These are phyloP conservation scores for Phialophora expanda DNA, from an alignment of 2,329 filamentous ascomycete genomes.

Conservation along the genomic window DNA sequence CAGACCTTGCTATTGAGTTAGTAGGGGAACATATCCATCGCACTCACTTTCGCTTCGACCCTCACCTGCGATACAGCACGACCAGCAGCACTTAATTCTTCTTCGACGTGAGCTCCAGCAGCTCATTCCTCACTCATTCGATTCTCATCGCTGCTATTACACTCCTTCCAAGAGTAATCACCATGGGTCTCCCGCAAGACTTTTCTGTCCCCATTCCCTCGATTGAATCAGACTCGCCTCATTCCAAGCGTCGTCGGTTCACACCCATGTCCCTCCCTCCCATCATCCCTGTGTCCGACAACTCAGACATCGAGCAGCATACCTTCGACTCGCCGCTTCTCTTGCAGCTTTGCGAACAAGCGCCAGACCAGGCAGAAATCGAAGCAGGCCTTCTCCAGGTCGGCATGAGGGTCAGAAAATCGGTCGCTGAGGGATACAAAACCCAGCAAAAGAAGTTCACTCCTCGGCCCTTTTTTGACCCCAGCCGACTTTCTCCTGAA, in stretches of 20 bases:
- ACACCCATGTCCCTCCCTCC: constrained; percentile 47
- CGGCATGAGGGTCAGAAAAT: constrained; percentile 93
- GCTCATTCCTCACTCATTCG: constrained; percentile 12
- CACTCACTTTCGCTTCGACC: constrained; percentile 3
- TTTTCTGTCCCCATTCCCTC: constrained; percentile 21
- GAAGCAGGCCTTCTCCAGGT: constrained; percentile 87
- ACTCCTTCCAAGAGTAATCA: constrained; percentile 3
- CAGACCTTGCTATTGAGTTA: constrained; percentile 36
- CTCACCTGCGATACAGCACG: constrained; percentile 1
- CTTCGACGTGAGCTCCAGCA: background rate
- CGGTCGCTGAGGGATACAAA: constrained; percentile 92
- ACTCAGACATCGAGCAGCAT: constrained; percentile 36
- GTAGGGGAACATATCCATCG: constrained; percentile 21
- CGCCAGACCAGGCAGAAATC: constrained; percentile 52
- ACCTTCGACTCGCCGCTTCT: constrained; percentile 43
- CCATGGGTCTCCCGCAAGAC: constrained; percentile 32
- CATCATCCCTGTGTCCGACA: constrained; percentile 33
- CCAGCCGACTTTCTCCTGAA: constrained; percentile 36
- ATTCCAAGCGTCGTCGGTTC: constrained; percentile 53
- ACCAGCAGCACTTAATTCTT: background rate
- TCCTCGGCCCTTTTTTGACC: constrained; percentile 38
- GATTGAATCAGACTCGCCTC: constrained; percentile 31
- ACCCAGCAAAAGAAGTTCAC: constrained; percentile 41
- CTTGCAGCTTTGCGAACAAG: constrained; percentile 47
- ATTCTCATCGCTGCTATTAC: background rate